Evolutionary conservation across 495 filamentous ascomycete genomes (phyloP).

Genomic region (Rhizodiscina lignyota): DNA sequence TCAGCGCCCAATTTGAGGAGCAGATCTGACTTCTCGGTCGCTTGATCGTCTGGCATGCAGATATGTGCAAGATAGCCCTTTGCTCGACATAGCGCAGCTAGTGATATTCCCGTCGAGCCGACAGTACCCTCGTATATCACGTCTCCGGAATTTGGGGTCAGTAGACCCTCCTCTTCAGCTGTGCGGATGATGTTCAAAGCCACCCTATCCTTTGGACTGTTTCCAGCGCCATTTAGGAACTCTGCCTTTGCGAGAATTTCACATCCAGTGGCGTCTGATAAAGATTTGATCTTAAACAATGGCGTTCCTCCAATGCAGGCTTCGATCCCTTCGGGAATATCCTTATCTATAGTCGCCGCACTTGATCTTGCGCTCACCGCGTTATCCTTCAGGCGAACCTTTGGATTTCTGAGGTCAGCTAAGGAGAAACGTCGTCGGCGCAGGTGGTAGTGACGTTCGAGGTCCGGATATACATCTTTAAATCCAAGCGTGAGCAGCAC

Average conservation of each 20-base stretch:
- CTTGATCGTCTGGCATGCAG: slow-evolving; percentile 91
- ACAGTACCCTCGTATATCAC: slow-evolving; percentile 96
- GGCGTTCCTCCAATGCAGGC: slow-evolving; percentile 91
- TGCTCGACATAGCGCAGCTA: slow-evolving; percentile 76
- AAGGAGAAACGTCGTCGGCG: slow-evolving; percentile 6
- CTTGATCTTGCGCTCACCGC: not conserved
- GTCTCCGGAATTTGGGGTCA: slow-evolving; percentile 70
- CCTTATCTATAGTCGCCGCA: slow-evolving; percentile 7
- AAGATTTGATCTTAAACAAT: slow-evolving; percentile 67
- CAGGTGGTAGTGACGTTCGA: slow-evolving; percentile 43
- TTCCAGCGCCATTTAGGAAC: slow-evolving; percentile 91
- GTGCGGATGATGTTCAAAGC: slow-evolving; percentile 74
- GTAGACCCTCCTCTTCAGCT: slow-evolving; percentile 62
- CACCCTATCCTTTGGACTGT: slow-evolving; percentile 89
- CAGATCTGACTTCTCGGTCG: slow-evolving; percentile 72
- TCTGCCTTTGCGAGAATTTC: slow-evolving; percentile 91
- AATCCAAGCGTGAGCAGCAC: slow-evolving; percentile 54
- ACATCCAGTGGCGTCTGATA: slow-evolving; percentile 85
- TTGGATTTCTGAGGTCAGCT: too few species aligned
- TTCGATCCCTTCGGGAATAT: slow-evolving; percentile 58
- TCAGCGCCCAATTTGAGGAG: slow-evolving; percentile 79
- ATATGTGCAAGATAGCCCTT: slow-evolving; percentile 87
- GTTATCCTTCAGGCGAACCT: slow-evolving; percentile 2
- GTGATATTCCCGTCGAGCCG: slow-evolving; percentile 58
- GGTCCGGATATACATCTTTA: slow-evolving; percentile 57